Base-by-base conservation (phyloP, 331 rosid genomes). In the Quercus tomentella region DNA sequence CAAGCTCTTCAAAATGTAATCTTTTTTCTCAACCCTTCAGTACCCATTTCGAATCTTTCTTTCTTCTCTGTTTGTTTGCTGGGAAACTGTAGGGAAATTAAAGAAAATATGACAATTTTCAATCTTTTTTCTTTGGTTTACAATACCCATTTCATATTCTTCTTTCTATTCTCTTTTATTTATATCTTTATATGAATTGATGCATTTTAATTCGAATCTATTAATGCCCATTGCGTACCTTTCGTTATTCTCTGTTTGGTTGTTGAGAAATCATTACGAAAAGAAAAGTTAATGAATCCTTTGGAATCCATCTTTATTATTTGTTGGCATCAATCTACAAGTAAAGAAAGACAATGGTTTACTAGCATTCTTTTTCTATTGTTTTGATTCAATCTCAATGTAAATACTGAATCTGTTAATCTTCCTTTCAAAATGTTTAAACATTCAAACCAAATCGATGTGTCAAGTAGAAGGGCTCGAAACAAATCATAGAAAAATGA, bases 1-100 rank as follows among this genome's bases (percentile, higher is more conserved):
- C 6, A 73, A 2, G 89, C 94, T 79, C 97, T 95, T 74, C 77
- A 76, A 23, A 87, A 76, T 1, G 99, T 91, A 87, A 83, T 10
- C 0, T 9, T 60, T 55, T 2, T 70, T 0, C 12, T 41, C 45
- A 41, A 8, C 12, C 45, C 25, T 4, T 52, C 7, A 12, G 21
- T 21, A 22, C 21, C 68, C 22, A 18, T 58, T 16, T 17, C 22
- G 7, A 22, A 30, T 65, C 17, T 20, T 35, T 31, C 72, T 67
- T 31, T 30, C 20, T 18, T 17, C n/a, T 6, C 70, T 28, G 22
- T 30, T 30, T 30, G 45, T 65, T 74, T 70, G 52, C 3, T 16
- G 56, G 43, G 43, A 76, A 37, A 41, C 22, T 69, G 16, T 9
- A 3, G 26, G 30, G 43, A 12, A n/a, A 10, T 56, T 21, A 33